Evolutionary conservation across 257 asterid genomes (phyloP).

Genomic region (Leonotis leonurus): DNA sequence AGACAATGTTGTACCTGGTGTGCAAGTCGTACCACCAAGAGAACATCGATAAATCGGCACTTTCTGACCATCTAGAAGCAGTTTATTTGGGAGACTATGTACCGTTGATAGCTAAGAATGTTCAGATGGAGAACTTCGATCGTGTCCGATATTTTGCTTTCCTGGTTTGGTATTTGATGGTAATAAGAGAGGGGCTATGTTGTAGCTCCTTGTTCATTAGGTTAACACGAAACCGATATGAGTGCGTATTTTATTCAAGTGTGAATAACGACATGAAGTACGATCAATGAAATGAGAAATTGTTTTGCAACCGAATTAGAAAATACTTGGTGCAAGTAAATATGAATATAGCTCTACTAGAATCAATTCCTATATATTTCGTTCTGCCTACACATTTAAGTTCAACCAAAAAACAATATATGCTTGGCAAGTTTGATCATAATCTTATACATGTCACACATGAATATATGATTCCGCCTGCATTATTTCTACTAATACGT

Average conservation of each 20-base stretch:
- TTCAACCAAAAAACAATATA: not conserved
- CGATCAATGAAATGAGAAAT: too few species aligned
- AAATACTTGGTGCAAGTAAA: not conserved
- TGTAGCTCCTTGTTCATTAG: too few species aligned
- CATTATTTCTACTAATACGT: not conserved
- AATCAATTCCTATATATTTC: not conserved
- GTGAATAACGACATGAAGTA: too few species aligned
- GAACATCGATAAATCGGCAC: constrained; percentile 48
- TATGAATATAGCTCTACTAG: too few species aligned
- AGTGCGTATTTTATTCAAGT: too few species aligned
- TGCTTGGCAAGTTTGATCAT: not conserved
- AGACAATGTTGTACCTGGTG: constrained; percentile 52
- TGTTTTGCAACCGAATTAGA: too few species aligned
- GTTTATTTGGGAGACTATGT: constrained; percentile 63
- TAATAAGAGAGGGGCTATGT: not conserved
- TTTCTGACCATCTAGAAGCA: constrained; percentile 65
- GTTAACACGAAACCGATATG: too few species aligned
- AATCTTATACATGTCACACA: too few species aligned
- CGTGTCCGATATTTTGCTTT: constrained; percentile 9
- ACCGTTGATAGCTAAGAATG: constrained; percentile 48
- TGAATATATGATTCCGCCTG: not conserved
- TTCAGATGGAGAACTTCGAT: constrained; percentile 40
- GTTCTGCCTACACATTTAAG: not conserved
- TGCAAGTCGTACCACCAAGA: constrained; percentile 66
- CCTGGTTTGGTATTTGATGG: not conserved